A percentile compares a stretch with the other conserved stretches of the same genome.
phyloP scores from a whole-genome alignment of 768 basidiomycete species.

The Saitozyma sp. region DNA sequence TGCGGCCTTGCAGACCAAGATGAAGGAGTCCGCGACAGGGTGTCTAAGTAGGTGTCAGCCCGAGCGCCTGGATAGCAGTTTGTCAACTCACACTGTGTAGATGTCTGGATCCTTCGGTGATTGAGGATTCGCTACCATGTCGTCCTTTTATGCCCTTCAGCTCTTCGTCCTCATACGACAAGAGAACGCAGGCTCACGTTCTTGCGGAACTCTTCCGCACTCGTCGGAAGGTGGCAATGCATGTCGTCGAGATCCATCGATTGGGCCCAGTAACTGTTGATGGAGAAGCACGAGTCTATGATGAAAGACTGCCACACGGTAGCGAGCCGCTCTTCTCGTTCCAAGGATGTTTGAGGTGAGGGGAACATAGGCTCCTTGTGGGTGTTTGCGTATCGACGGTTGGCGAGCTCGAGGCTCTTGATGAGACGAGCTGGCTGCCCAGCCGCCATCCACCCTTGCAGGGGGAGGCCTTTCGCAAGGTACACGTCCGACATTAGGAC shows the following conservation, averaged over 20 bases:
- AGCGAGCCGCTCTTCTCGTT: constrained; percentile 42
- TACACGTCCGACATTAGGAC: constrained; percentile 39
- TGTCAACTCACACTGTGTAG: constrained; percentile 21
- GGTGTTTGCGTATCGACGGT: constrained; percentile 15
- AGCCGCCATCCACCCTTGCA: constrained; percentile 38
- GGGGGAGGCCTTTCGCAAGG: constrained; percentile 33
- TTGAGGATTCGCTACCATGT: constrained; percentile 29
- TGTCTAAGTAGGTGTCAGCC: constrained; percentile 21
- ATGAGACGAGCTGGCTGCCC: constrained; percentile 33
- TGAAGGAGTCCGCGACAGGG: constrained; percentile 33
- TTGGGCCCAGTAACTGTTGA: constrained; percentile 34
- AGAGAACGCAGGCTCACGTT: constrained; percentile 12
- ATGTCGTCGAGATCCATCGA: constrained; percentile 33
- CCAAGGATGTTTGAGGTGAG: constrained; percentile 17
- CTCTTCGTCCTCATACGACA: neutral
- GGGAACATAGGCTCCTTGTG: constrained; percentile 30
- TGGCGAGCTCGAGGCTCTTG: constrained; percentile 34
- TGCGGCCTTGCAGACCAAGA: constrained; percentile 30
- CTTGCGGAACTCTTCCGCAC: constrained; percentile 13
- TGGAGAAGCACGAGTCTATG: constrained; percentile 31
- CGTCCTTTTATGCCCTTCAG: constrained; percentile 3
- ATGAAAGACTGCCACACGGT: constrained; percentile 42
- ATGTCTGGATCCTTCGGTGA: constrained; percentile 16
- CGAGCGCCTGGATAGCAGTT: neutral
- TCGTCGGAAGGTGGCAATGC: constrained; percentile 26